Base-by-base conservation (phyloP, 225 moss, liverwort and hornwort genomes). In the Asterella californica region DNA sequence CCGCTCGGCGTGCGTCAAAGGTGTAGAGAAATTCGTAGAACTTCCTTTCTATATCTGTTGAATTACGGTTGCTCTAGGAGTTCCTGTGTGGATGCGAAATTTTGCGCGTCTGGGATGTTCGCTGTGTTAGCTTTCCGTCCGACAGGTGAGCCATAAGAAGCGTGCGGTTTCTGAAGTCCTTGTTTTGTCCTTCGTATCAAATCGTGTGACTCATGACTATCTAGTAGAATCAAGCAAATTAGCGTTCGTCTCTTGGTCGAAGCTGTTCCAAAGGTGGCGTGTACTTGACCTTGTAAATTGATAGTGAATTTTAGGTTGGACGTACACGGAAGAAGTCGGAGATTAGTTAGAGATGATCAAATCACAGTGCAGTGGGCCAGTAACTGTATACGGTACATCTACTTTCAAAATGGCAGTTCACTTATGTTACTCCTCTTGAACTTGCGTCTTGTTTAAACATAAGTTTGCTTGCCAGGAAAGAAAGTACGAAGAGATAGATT, bases 91-190 rank as follows among this genome's bases (percentile, higher is more conserved):
- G 10, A 21, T 57, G 1, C 2, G 32, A 67, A 67, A 0, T 67
- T 21, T 67, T 42, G 7, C 42, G 42, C 42, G 7, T 42, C 7
- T 42, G 42, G 42, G 42, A 42, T 42, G 3, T 42, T 7, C 79
- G 90, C 92, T 45, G 87, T 92, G 5, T 76, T 96, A 76, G 94
- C 90, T 24, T 96, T 96, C 80, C 92, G 96, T 52, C 94, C 96
- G 61, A 96, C 96, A 72, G 88, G 88, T 89, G 78, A 76, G 30
- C 46, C 10, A 27, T 25, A 2, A 1, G 14, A 25, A 71, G 14
- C 46, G 21, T 25, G 3, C 46, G 14, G 4, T 38, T 1, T 45
- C 25, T 4, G 37, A 8, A 47, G 25, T 61, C 11, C 42, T 6
- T 70, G 19, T 42, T 70, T 0, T 29, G 0, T 46, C 36, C 1